Conservation (phyloP, 2,329 filamentous ascomycete genomes). For the Cordyceps militaris region DNA sequence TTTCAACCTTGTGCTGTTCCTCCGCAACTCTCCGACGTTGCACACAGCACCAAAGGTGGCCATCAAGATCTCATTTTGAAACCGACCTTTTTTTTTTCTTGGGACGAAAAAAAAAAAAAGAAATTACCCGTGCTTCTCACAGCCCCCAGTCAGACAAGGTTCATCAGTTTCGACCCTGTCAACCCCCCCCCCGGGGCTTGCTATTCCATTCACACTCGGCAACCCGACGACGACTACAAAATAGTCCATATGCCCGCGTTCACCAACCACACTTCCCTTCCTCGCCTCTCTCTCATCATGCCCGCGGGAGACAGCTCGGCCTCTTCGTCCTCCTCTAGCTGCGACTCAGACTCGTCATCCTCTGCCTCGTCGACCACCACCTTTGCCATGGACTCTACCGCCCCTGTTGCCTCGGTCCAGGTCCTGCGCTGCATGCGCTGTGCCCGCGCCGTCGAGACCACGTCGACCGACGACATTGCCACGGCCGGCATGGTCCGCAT, state of each 20-base stretch:
- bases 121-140: neutral
- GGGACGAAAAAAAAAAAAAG: neutral
- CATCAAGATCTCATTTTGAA: neutral
- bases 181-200: neutral
- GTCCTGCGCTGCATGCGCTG: constrained; percentile 57
- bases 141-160: neutral
- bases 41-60: neutral
- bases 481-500: constrained; percentile 58
- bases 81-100: neutral
- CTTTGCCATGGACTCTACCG: constrained; percentile 42
- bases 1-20: neutral
- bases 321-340: constrained; percentile 34
- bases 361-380: constrained; percentile 23
- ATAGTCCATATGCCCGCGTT: constrained; percentile 10
- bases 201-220: neutral
- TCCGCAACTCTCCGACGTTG: neutral
- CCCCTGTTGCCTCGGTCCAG: constrained; percentile 48
- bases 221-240: constrained; percentile 7
- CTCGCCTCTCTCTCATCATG: constrained; percentile 17
- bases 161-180: neutral
- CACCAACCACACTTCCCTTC: constrained; percentile 3
- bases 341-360: constrained; percentile 37
- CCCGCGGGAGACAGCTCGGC: constrained; percentile 21
- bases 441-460: constrained; percentile 52
- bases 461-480: constrained; percentile 51